phyloP scores from a whole-genome alignment of 306 rosid genomes.

The Pyrus communis region DNA sequence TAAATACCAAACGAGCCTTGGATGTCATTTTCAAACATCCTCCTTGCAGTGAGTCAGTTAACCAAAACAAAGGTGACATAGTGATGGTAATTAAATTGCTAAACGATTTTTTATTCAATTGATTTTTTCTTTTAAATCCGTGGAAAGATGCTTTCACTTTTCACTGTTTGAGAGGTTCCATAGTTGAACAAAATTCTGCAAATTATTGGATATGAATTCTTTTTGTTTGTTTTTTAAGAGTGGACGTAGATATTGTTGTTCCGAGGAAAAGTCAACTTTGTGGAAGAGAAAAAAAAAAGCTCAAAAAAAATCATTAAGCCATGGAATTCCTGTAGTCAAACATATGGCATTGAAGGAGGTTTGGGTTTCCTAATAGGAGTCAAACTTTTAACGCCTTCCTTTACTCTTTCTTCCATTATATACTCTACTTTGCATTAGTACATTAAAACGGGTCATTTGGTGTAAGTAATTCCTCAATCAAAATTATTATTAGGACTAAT shows the following conservation, averaged over 20 bases:
- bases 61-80: too few species aligned
- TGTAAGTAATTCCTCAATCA: neutral
- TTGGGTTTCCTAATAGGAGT: constrained; percentile 40
- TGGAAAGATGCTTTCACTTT: too few species aligned
- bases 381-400: constrained; percentile 42
- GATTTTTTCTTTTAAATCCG: too few species aligned
- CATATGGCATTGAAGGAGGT: constrained; percentile 17
- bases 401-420: constrained; percentile 10
- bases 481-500: neutral
- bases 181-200: neutral
- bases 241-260: neutral
- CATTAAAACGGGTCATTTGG: neutral
- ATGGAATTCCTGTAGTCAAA: constrained; percentile 19
- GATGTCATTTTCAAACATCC: too few species aligned
- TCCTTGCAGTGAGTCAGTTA: too few species aligned
- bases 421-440: neutral
- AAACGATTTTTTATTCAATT: too few species aligned
- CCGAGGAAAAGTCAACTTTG: neutral
- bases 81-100: too few species aligned
- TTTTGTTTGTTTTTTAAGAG: neutral
- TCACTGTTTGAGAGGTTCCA: too few species aligned
- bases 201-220: neutral
- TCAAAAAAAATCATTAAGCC: neutral
- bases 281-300: neutral
- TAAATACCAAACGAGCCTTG: too few species aligned